These are phyloP conservation scores for Diplodia seriata DNA, from an alignment of 2,329 filamentous ascomycete species.

Conservation along the genomic window DNA sequence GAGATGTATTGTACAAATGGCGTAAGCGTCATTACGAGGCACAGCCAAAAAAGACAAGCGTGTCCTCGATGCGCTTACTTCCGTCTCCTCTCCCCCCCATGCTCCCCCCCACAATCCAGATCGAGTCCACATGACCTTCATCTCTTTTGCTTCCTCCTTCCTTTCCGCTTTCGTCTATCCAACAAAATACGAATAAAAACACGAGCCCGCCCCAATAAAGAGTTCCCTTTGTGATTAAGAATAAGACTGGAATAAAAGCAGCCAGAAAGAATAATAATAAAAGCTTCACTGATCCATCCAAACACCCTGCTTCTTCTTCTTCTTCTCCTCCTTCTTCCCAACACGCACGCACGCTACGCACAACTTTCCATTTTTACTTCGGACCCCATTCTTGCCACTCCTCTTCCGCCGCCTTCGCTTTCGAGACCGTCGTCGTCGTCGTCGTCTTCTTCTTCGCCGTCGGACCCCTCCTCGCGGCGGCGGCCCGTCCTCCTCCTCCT, in stretches of 20 bases:
- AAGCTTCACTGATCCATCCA: neutral
- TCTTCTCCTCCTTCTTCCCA: too few relatives aligned
- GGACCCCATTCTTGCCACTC: conserved; percentile 31
- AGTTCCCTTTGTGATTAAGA: neutral
- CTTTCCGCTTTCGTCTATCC: conserved; percentile 8
- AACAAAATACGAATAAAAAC: neutral
- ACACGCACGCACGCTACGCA: too few relatives aligned
- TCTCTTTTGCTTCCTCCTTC: neutral
- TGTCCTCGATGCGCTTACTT: neutral
- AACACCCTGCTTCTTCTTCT: neutral
- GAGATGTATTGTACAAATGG: conserved; percentile 5
- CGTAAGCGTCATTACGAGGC: neutral
- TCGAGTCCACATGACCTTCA: too few relatives aligned
- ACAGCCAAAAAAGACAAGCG: neutral
- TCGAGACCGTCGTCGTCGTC: neutral
- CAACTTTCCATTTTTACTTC: neutral
- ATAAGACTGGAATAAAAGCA: neutral
- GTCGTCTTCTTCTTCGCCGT: neutral
- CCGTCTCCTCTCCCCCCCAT: neutral
- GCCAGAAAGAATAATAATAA: neutral
- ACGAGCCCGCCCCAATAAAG: neutral
- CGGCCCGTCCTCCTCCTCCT: neutral
- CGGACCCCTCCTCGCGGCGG: neutral
- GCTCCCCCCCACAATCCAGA: neutral
- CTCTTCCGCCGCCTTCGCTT: conserved; percentile 25